Conservation (phyloP, 2,329 filamentous ascomycete genomes). For the Ramularia endophylla region DNA sequence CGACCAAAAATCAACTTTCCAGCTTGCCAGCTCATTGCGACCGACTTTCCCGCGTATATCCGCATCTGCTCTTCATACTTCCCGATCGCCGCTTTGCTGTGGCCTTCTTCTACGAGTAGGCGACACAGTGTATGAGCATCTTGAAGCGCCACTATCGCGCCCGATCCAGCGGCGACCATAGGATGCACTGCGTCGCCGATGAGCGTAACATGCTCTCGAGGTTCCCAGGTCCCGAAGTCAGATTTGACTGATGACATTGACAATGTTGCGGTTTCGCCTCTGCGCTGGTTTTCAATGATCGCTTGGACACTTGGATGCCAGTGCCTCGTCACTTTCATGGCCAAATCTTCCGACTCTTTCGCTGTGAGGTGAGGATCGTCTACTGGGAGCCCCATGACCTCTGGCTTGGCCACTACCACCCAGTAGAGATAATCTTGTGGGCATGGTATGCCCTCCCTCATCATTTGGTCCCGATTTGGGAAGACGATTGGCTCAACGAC, state of each 20-base stretch:
- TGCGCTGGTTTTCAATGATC: conserved; percentile 16
- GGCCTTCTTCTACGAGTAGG: neutral
- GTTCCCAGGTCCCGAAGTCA: conserved; percentile 28
- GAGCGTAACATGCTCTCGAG: conserved; percentile 30
- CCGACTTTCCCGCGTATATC: neutral
- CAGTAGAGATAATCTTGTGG: conserved; percentile 14
- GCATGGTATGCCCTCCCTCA: conserved; percentile 1
- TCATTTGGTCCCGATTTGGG: conserved; percentile 4
- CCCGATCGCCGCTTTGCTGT: neutral
- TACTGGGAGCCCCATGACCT: neutral
- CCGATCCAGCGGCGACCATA: conserved; percentile 42
- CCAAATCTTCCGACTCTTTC: conserved; percentile 8
- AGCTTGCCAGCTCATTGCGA: conserved; percentile 1
- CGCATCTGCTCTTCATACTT: conserved; percentile 1
- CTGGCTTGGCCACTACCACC: conserved; percentile 3
- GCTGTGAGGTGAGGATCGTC: neutral
- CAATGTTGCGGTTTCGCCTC: conserved; percentile 27
- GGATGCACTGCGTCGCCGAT: conserved; percentile 41
- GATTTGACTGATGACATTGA: conserved; percentile 29
- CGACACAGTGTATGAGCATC: conserved; percentile 25
- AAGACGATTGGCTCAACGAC: conserved; percentile 11
- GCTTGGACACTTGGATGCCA: conserved; percentile 10
- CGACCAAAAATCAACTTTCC: conserved; percentile 1
- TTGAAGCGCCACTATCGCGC: conserved; percentile 40
- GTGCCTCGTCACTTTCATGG: conserved; percentile 7